Base-by-base conservation (phyloP, 306 rosid species). In the Dryas drummondii region DNA sequence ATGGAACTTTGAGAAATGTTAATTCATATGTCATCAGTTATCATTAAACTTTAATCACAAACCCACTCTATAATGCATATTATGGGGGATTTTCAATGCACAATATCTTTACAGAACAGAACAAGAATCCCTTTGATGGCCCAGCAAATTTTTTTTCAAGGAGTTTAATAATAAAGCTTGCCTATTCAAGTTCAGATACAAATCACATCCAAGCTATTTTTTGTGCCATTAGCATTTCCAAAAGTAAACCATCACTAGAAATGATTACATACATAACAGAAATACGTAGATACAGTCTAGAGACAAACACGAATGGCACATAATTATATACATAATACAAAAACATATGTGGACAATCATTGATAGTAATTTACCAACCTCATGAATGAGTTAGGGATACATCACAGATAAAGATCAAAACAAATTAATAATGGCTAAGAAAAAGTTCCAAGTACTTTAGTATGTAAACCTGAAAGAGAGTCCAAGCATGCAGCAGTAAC, bases 401-500 rank as follows among this genome's bases (percentile, higher is more conserved):
- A 11, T 5, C 40, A 7, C 9, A 68, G 42, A 50, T 41, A 68
- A 37, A 15, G 6, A 55, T 58, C 6, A 42, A 49, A 54, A 62
- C 0, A 13, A 66, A 8, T 26, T 45, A 9, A 7, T 19, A 22
- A 59, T 22, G 63, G 59, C 17, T 52, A 51, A 59, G 46, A 48
- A 55, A 51, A 64, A 64, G 4, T 65, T 15, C 65, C 65, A 65
- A 71, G 42, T 67, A 70, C 67, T 62, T 45, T 40, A 65, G 26
- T 82, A 81, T 71, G 60, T 56, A 84, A 84, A 93, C 97, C 98
- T 85, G 96, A 87, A 64, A 94, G 97, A 66, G 91, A 88, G 68
- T 83, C 83, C 86, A 91, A 84, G 85, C 97, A 91, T 60, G 91
- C 87, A 82, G 96, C 87, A 12, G 98, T 88, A 71, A 94, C 93